Evolutionary conservation across 2,329 filamentous ascomycete species (phyloP).

Genomic region (Dothistroma septosporum): DNA sequence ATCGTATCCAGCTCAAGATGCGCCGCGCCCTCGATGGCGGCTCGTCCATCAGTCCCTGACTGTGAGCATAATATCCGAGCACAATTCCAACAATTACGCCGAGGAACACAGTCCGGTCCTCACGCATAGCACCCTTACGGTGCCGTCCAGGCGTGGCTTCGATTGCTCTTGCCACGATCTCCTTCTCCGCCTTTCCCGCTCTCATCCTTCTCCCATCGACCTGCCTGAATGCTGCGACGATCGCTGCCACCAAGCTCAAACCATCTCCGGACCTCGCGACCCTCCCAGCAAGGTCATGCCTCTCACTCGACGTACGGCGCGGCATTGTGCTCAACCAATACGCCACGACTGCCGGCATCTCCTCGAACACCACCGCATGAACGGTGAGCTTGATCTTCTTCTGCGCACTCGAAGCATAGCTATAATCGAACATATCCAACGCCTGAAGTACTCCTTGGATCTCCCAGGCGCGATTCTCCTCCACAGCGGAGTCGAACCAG

Average conservation of each 20-base stretch:
- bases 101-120: background rate
- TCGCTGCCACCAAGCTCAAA: background rate
- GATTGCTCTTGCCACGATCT: background rate
- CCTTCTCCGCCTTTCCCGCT: background rate
- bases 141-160: background rate
- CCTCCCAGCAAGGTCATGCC: background rate
- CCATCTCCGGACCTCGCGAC: background rate
- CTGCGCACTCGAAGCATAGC: background rate
- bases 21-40: background rate
- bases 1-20: background rate
- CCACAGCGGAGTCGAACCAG: background rate
- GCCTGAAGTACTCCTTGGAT: background rate
- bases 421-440: background rate
- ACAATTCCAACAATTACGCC: background rate
- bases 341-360: background rate
- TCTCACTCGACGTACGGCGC: background rate
- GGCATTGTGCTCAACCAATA: background rate
- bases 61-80: background rate
- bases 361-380: background rate
- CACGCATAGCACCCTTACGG: background rate
- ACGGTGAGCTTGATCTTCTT: background rate
- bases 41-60: background rate
- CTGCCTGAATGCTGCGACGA: background rate
- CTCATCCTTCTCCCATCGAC: background rate
- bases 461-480: background rate